Evolutionary conservation across 805 yeast genomes (phyloP).

Genomic region (Saccharomycopsis javanensis): DNA sequence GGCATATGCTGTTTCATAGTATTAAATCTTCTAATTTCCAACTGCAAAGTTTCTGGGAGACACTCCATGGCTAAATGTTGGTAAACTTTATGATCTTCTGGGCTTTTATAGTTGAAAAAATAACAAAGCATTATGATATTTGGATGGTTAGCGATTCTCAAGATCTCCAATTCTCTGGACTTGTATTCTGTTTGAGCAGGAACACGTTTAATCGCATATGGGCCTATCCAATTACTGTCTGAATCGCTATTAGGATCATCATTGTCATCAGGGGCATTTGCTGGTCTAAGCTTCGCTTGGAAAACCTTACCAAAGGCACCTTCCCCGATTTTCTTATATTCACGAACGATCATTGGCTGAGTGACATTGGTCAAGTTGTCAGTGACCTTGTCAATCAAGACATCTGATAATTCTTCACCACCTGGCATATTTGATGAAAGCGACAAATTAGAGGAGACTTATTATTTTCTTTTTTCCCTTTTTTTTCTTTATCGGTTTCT

Average conservation of each 20-base stretch:
- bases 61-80: slow-evolving; percentile 85
- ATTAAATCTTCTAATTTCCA: slow-evolving; percentile 63
- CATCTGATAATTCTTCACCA: slow-evolving; percentile 26
- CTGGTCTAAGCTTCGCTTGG: slow-evolving; percentile 48
- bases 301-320: slow-evolving; percentile 84
- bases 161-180: slow-evolving; percentile 68
- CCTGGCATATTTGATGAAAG: neutral
- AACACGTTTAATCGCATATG: slow-evolving; percentile 75
- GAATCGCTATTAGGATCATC: too few species aligned
- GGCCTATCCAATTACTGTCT: slow-evolving; percentile 50
- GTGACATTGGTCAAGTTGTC: slow-evolving; percentile 44
- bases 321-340: slow-evolving; percentile 68
- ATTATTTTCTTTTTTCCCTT: too few species aligned
- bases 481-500: too few species aligned
- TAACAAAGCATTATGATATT: slow-evolving; percentile 61
- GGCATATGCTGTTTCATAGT: slow-evolving; percentile 50
- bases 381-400: slow-evolving; percentile 50
- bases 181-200: slow-evolving; percentile 85
- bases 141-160: slow-evolving; percentile 70
- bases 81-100: slow-evolving; percentile 54
- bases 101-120: slow-evolving; percentile 60
- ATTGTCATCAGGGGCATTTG: slow-evolving; percentile 23
- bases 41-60: slow-evolving; percentile 69
- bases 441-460: neutral
- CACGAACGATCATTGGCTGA: slow-evolving; percentile 58